These are phyloP conservation scores for Clonostachys byssicola DNA, from an alignment of 2,329 filamentous ascomycete species.

Conservation along the genomic window DNA sequence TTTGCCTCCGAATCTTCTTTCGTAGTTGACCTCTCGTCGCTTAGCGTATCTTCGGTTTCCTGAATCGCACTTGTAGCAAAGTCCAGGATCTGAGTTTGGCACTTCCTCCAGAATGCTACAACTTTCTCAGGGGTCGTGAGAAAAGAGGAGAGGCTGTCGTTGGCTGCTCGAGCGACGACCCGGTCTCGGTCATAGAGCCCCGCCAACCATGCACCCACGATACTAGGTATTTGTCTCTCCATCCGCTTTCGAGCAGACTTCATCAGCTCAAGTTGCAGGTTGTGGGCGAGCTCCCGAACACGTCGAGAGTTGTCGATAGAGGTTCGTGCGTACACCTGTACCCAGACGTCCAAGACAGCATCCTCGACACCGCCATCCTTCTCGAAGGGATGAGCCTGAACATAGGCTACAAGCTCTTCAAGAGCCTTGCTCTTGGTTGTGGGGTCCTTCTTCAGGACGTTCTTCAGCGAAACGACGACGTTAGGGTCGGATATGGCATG, in stretches of 20 bases:
- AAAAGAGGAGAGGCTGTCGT: conserved; percentile 70
- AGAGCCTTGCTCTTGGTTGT: conserved; percentile 88
- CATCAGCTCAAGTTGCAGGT: conserved; percentile 60
- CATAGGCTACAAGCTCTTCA: conserved; percentile 72
- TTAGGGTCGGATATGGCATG: conserved; percentile 73
- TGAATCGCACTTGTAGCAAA: conserved; percentile 77
- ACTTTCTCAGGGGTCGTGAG: conserved; percentile 79
- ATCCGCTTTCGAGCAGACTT: conserved; percentile 74
- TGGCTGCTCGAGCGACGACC: conserved; percentile 69
- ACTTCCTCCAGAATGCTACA: conserved; percentile 71
- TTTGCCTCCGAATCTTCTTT: conserved; percentile 83
- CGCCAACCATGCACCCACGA: conserved; percentile 87
- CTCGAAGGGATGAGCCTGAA: conserved; percentile 49
- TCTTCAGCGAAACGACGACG: conserved; percentile 87
- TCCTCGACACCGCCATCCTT: conserved; percentile 67
- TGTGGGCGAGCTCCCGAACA: conserved; percentile 83
- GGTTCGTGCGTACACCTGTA: conserved; percentile 79
- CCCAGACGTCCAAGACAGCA: conserved; percentile 83
- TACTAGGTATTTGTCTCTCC: conserved; percentile 70
- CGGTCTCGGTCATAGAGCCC: conserved; percentile 85
- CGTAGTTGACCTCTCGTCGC: conserved; percentile 82
- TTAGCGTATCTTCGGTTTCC: conserved; percentile 78
- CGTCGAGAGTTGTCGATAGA: conserved; percentile 87
- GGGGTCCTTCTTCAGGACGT: conserved; percentile 85
- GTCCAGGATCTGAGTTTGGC: conserved; percentile 74